Percentiles rank a stretch among this genome's conserved stretches.
phyloP scores from a whole-genome alignment of 2,329 filamentous ascomycete species.

The Fonsecaea erecta region DNA sequence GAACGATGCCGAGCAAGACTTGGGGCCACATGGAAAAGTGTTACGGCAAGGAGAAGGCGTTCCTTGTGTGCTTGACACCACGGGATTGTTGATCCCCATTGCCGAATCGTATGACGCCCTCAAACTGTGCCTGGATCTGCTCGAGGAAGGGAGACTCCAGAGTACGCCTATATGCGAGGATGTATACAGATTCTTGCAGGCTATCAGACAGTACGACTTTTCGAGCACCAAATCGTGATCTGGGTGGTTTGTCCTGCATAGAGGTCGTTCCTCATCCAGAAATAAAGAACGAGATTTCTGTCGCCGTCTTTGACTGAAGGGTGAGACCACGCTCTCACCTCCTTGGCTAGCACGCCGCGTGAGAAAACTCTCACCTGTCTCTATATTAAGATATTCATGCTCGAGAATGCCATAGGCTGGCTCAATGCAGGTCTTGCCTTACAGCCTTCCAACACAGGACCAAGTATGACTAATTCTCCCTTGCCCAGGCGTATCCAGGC shows the following conservation, averaged over 20 bases:
- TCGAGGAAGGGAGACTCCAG: constrained; percentile 3
- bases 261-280: neutral
- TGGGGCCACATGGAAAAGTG: neutral
- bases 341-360: neutral
- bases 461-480: neutral
- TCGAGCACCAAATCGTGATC: neutral
- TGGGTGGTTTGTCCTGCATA: neutral
- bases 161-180: constrained; percentile 4
- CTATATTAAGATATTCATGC: neutral
- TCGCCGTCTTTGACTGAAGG: neutral
- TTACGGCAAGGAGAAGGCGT: neutral
- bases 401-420: neutral
- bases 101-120: neutral
- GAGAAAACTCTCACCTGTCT: neutral
- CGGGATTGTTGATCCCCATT: neutral
- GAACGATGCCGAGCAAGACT: neutral
- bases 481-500: neutral
- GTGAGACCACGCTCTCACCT: neutral
- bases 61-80: neutral
- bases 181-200: neutral
- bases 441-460: neutral
- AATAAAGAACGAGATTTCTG: neutral
- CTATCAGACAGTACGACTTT: constrained; percentile 1
- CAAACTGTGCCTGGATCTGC: neutral
- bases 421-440: neutral